Evolutionary conservation across 208 protist species (phyloP).

Genomic region (Leishmania aethiopica): DNA sequence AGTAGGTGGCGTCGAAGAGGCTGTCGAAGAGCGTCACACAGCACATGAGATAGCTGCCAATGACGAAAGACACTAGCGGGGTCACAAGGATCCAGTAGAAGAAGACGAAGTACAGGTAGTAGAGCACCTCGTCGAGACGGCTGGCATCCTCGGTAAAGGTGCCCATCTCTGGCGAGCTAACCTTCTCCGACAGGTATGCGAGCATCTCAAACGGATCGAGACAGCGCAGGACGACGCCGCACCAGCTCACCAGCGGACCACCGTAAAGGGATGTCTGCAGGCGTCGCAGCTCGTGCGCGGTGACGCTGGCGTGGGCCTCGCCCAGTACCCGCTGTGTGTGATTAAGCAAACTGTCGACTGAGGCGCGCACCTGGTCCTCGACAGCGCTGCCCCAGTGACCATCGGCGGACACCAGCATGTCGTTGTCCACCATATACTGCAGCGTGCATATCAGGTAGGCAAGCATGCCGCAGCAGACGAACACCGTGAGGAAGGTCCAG

Average conservation of each 20-base stretch:
- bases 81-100: conserved; percentile 85
- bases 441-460: conserved; percentile 54
- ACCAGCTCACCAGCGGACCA: conserved; percentile 28
- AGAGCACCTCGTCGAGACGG: conserved; percentile 53
- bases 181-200: conserved; percentile 53
- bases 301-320: conserved; percentile 13
- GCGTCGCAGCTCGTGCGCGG: conserved; percentile 2
- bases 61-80: conserved; percentile 78
- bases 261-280: conserved; percentile 38
- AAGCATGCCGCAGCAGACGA: conserved; percentile 56
- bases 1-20: conserved; percentile 79
- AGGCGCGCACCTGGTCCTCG: conserved; percentile 50
- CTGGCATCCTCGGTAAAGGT: conserved; percentile 42
- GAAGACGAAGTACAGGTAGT: conserved; percentile 79
- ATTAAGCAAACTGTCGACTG: conserved; percentile 37
- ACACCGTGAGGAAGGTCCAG: conserved; percentile 62
- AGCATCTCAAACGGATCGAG: conserved; percentile 74
- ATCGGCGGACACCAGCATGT: conserved; percentile 48
- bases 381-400: conserved; percentile 67
- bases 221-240: conserved; percentile 43
- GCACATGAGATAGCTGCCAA: conserved; percentile 74
- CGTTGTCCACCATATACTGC: conserved; percentile 59
- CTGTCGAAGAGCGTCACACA: conserved; percentile 73
- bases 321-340: conserved; percentile 42
- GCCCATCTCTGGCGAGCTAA: conserved; percentile 52